Conservation (phyloP, 352 stramenopile genomes). For the Globisporangium orthogonon region DNA sequence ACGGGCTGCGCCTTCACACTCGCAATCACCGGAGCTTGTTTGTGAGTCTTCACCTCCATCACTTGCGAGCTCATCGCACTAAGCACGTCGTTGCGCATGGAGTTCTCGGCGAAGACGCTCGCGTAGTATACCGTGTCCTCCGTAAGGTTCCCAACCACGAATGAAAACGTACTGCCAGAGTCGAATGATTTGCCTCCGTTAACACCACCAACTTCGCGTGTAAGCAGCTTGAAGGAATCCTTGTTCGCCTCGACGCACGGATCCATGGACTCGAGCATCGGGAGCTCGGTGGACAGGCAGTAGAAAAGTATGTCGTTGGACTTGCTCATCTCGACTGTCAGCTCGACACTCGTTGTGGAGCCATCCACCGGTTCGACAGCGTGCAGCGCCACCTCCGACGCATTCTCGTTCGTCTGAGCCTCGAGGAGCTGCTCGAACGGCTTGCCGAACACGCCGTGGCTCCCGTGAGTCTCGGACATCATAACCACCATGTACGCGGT, state of each 20-base stretch:
- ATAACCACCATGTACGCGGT: slow-evolving; percentile 49
- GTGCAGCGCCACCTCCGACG: slow-evolving; percentile 38
- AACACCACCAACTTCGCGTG: neutral
- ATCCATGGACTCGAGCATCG: neutral
- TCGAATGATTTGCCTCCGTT: neutral
- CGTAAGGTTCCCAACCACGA: slow-evolving; percentile 46
- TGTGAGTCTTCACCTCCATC: slow-evolving; percentile 32
- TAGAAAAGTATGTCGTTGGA: slow-evolving; percentile 44
- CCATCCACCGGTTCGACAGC: slow-evolving; percentile 24
- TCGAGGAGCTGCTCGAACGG: slow-evolving; percentile 41
- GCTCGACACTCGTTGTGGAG: slow-evolving; percentile 28
- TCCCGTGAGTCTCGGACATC: slow-evolving; percentile 56
- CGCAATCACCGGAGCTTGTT: slow-evolving; percentile 26
- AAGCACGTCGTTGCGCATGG: slow-evolving; percentile 40
- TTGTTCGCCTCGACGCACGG: slow-evolving; percentile 23
- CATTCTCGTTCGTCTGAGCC: slow-evolving; percentile 54
- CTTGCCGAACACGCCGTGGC: slow-evolving; percentile 50
- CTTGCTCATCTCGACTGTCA: slow-evolving; percentile 52
- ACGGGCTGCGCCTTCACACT: slow-evolving; percentile 17
- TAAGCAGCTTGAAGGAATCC: slow-evolving; percentile 19
- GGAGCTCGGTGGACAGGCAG: slow-evolving; percentile 18
- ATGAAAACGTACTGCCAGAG: slow-evolving; percentile 21
- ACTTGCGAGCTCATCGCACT: slow-evolving; percentile 20
- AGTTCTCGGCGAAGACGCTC: slow-evolving; percentile 51
- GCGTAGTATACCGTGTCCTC: slow-evolving; percentile 38